phyloP scores from a whole-genome alignment of 257 asterid species.

The Jaltomata sinuosa region DNA sequence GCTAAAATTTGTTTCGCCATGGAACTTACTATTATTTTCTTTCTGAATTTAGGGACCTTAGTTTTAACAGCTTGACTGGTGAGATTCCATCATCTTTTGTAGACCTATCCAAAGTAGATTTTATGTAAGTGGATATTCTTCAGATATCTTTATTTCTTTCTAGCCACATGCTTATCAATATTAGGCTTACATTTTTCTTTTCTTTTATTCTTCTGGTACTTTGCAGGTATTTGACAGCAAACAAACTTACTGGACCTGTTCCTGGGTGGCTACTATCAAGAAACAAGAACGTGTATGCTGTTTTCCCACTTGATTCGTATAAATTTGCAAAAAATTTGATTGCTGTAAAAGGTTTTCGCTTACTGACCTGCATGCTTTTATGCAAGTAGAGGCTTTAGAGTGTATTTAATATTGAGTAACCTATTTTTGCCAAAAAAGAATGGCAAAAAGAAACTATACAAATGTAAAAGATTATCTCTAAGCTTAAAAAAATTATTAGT shows the following conservation, averaged over 20 bases:
- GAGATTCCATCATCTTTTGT: conserved; percentile 48
- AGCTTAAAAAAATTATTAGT: neutral
- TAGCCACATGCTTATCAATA: neutral
- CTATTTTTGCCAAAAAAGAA: neutral
- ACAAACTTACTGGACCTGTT: conserved; percentile 56
- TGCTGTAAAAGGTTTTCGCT: neutral
- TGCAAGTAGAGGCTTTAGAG: neutral
- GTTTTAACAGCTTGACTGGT: conserved; percentile 72
- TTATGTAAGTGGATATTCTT: conserved; percentile 48
- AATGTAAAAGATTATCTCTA: neutral
- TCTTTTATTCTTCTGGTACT: neutral
- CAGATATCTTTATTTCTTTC: conserved; percentile 1
- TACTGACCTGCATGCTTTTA: neutral
- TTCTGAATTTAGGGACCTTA: conserved; percentile 57
- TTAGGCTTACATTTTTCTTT: neutral
- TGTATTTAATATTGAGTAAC: neutral
- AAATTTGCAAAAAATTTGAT: neutral
- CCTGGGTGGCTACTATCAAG: conserved; percentile 57
- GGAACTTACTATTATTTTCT: neutral
- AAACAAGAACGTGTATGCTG: conserved; percentile 66
- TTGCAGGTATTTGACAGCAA: conserved; percentile 66
- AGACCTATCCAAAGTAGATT: conserved; percentile 45
- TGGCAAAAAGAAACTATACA: neutral
- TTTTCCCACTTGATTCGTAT: neutral
- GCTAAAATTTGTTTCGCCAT: neutral